Evolutionary conservation across 2,329 filamentous ascomycete species (phyloP).

Genomic region (Alternaria alternata): DNA sequence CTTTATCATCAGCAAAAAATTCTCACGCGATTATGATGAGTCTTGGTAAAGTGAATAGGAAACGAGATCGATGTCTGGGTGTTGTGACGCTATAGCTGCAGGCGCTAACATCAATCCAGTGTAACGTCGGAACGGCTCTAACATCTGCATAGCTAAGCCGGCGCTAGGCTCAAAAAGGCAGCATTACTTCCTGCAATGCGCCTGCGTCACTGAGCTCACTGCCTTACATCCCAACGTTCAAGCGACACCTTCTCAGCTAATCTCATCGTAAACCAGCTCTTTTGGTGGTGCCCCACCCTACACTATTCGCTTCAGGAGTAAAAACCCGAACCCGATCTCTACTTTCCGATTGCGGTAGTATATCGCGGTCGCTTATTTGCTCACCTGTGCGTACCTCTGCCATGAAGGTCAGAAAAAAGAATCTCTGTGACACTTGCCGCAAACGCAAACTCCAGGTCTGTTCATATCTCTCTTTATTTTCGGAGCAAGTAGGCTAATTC

Average conservation of each 20-base stretch:
- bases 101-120: neutral
- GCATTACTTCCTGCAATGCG: neutral
- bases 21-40: neutral
- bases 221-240: neutral
- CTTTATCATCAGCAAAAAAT: neutral
- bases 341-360: neutral
- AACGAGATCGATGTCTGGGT: neutral
- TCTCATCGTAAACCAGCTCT: neutral
- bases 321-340: neutral
- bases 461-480: too few species aligned
- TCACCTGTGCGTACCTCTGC: neutral
- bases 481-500: neutral
- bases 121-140: neutral
- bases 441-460: neutral
- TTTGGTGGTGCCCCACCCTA: neutral
- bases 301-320: neutral
- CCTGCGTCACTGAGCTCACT: neutral
- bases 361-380: neutral
- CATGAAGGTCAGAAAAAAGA: conserved; percentile 4
- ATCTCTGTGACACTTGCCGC: neutral
- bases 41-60: neutral
- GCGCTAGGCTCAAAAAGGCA: neutral
- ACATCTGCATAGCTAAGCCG: neutral
- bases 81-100: neutral
- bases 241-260: neutral